Percentiles rank a stretch among this genome's conserved stretches.
phyloP scores from a whole-genome alignment of 345 rosid species.

The Bruguiera sexangula region DNA sequence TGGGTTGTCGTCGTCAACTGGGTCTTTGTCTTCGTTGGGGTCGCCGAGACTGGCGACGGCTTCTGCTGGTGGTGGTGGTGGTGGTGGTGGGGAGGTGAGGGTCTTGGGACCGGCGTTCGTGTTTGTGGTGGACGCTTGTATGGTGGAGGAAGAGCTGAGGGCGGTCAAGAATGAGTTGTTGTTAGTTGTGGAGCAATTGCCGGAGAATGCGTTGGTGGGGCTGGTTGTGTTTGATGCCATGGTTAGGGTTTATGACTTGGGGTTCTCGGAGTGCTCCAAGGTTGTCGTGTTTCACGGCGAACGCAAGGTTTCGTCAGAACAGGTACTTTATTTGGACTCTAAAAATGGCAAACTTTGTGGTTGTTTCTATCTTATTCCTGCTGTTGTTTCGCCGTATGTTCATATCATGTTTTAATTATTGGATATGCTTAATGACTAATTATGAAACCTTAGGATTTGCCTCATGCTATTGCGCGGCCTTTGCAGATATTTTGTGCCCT shows the following conservation, averaged over 20 bases:
- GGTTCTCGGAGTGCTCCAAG: slow-evolving; percentile 65
- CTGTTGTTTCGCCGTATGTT: no score
- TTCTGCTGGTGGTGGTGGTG: slow-evolving; percentile 9
- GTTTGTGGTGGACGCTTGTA: slow-evolving; percentile 75
- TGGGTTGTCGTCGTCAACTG: slow-evolving; percentile 42
- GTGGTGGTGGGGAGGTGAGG: slow-evolving; percentile 26
- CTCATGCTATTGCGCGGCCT: neutral
- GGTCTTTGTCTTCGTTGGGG: slow-evolving; percentile 40
- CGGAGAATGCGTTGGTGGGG: slow-evolving; percentile 68
- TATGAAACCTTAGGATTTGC: neutral
- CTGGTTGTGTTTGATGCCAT: slow-evolving; percentile 74
- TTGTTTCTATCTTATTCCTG: no score
- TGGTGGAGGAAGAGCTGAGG: slow-evolving; percentile 61
- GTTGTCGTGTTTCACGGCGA: slow-evolving; percentile 75
- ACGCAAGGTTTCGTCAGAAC: slow-evolving; percentile 62
- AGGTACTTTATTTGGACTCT: slow-evolving; percentile 41
- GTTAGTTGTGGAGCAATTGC: slow-evolving; percentile 73
- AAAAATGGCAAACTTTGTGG: neutral
- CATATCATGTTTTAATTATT: no score
- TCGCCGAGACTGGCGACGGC: slow-evolving; percentile 29
- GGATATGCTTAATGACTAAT: no score
- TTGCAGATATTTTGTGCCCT: neutral
- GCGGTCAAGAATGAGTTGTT: slow-evolving; percentile 70
- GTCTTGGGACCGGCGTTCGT: slow-evolving; percentile 75
- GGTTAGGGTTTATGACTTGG: slow-evolving; percentile 84